Evolutionary conservation across 495 filamentous ascomycete species (phyloP), one percentile per base, ranked within the genome.

Genomic region (Trichoderma asperelloides): DNA sequence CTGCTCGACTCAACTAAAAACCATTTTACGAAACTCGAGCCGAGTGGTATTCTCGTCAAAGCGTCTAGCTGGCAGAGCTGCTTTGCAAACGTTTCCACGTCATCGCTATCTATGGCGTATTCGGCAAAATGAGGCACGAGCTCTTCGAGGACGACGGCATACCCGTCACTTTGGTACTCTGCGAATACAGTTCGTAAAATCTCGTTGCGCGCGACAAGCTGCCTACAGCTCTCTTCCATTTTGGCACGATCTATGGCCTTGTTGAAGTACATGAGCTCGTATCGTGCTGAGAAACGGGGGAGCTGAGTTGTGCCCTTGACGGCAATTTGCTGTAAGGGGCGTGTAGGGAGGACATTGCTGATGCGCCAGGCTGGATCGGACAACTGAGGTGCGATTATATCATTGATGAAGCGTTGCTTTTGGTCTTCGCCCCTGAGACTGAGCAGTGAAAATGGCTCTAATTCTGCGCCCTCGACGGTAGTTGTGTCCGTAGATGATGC

Each of bases 151-250:
- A 89, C 82, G 23, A 90, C 86, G 70, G 87, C 83, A 70, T 85
- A 85, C 71, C 85, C 88, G 4, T 78, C 72, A 16, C 77, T 78
- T n/a, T 78, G 79, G 71, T 78, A 77, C 68, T 82, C 80, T 5
- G 91, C 80, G 69, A 90, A 91, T 8, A 91, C 86, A 0, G 89
- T 90, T 7, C 88, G 84, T 2, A 92, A 77, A 28, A 91, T 87
- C 63, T 90, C 88, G 71, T 87, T 88, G 2, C 80, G 78, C 21
- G 82, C 78, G 28, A 85, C 78, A 3, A 87, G 75, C 0, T 79
- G 71, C 9, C 72, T 71, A 67, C 77, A 81, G 12, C 74, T 75
- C 5, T 39, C 40, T 65, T 75, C 69, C 3, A 81, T 72, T 9
- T 65, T 67, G 8, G 55, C 65, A 25, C 73, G 71, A 66, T 79